Base-by-base conservation (phyloP, 2,329 filamentous ascomycete genomes). In the Westerdykella aurantiaca region DNA sequence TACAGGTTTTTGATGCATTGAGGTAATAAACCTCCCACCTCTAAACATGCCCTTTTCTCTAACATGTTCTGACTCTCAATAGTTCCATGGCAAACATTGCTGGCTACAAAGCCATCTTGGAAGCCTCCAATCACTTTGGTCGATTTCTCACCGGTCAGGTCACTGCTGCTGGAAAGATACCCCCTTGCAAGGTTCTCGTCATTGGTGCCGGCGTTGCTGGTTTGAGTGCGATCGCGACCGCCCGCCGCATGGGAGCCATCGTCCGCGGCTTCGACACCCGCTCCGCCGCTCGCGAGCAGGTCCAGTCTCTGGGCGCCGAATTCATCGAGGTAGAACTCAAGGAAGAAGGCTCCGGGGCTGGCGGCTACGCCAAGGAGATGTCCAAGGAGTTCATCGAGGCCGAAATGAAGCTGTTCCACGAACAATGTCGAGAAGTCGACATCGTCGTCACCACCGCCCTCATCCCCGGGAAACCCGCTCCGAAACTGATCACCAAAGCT, bases 51-150 rank as follows among this genome's bases (percentile, higher is more conserved):
- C 11, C 9, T 29, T 12, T 29, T 10, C 25, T 29, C 7, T 29
- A 12, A 12, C 16, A 21, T 31, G 22, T n/a, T 14, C 23, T 39
- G 5, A 12, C 6, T 14, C n/a, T 7, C 21, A 21, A 12, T 34
- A 89, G 87, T 65, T 93, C 86, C 9, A 95, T 95, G 89, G 88
- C 89, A 47, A 95, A 95, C 57, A 95, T 95, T 69, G 87, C 88
- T 17, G 89, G 89, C 0, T 95, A 95, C 71, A 95, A 94, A 68
- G 89, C 88, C 34, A 87, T 95, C 1, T 72, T 95, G 35, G 88
- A 95, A 66, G 89, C 88, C 1, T 90, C 87, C 12, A 95, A 95
- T 67, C 82, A 85, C 50, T 95, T 94, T 67, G 88, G 88, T 41
- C 81, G 88, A 37, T 95, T 94, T 61, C 69, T 95, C 53, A 94